Evolutionary conservation across 495 filamentous ascomycete species (phyloP).

Genomic region (Melanomma pulvis-pyrius): DNA sequence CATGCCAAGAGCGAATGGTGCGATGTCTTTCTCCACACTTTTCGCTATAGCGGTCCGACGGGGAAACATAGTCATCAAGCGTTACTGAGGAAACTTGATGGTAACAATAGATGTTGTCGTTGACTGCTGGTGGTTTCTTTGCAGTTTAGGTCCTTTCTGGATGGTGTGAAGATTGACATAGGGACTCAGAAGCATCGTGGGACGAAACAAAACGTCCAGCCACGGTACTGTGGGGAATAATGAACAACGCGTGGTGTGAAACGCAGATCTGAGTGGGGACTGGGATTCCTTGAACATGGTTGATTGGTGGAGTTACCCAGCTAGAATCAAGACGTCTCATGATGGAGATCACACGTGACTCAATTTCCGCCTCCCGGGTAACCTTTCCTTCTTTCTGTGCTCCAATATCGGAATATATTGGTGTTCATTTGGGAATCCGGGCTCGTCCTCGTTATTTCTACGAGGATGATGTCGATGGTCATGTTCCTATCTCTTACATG

Average conservation of each 20-base stretch:
- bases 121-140: too few relatives aligned
- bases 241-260: conserved; percentile 1
- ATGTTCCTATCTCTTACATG: not conserved
- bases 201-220: too few relatives aligned
- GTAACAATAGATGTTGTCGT: too few relatives aligned
- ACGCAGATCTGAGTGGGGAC: not conserved
- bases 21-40: not conserved
- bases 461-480: not conserved
- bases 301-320: conserved; percentile 20
- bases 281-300: not conserved
- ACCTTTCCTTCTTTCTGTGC: not conserved
- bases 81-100: too few relatives aligned
- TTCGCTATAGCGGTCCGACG: not conserved
- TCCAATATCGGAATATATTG: not conserved
- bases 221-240: too few relatives aligned
- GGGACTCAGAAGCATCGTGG: too few relatives aligned
- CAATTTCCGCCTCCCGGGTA: not conserved
- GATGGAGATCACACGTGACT: conserved; percentile 7
- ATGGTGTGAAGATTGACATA: too few relatives aligned
- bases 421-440: not conserved
- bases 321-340: not conserved
- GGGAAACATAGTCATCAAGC: not conserved
- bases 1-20: conserved; percentile 11
- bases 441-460: not conserved
- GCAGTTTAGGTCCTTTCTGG: too few relatives aligned